Base-by-base conservation (phyloP, 371 early-diverging fungal genomes). In the Lichtheimia ramosa region DNA sequence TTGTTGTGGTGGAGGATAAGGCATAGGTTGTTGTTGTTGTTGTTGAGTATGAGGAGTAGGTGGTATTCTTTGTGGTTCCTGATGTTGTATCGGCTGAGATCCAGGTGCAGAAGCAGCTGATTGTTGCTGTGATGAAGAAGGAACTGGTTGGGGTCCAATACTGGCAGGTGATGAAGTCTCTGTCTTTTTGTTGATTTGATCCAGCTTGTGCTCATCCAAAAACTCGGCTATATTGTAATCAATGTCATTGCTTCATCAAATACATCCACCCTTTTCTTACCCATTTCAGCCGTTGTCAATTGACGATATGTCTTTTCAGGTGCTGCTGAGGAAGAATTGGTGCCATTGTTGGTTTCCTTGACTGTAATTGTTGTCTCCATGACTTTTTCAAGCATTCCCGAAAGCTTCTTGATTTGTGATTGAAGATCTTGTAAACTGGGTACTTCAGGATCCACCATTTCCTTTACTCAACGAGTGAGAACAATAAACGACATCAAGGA, bases 231-330 rank as follows among this genome's bases (percentile, higher is more conserved):
- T 24, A 51, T 8, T 16, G 6, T 48, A 16, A 42, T 24, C 21
- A 43, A 16, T 42, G 4, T 41, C 24, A 14, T 40, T 51, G 7
- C 24, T 8, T 15, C 34, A 23, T 51, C 20, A 3, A 41, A 2
- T 27, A 16, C 23, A 6, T 25, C 5, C 13, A 10, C 34, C 3
- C 10, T 34, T 34, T 21, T 13, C 41, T 54, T 61, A 66, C 66
- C 66, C 23, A 66, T 34, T 53, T 66, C 66, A 46, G 62, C 62
- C 1, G 66, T 51, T 7, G 66, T 62, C 14, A 66, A 59, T 5
- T 54, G 57, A 21, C 64, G 42, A 51, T 64, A 64, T 16, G 59
- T 54, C 41, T 64, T 64, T 16, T 64, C 64, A 34, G 48, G n/a
- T 13, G 41, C 56, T 39, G 18, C 18, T 27, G 28, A 52, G 18